Evolutionary conservation across 768 basidiomycete genomes (phyloP), one percentile per base, ranked within the genome.

Genomic region (Mrakia gelida): DNA sequence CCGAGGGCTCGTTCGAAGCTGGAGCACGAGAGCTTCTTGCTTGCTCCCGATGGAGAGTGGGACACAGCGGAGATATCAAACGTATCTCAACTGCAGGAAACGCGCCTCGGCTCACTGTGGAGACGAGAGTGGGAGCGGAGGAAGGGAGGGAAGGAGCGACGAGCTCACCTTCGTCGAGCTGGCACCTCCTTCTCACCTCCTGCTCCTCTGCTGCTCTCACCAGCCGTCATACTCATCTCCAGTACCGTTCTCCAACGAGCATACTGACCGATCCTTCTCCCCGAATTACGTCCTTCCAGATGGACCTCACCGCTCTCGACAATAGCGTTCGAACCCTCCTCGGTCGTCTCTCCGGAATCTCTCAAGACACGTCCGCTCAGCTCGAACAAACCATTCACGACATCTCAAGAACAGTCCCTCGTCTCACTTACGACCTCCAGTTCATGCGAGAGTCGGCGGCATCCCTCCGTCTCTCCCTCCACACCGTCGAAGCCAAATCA

Each of bases 391-490:
- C 90, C 67, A 95, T 99, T 78, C 91, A 94, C 82, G 95, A 98
- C 83, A 92, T 98, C 62, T 94, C 95, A 2, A 89, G 95, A 71
- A 89, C 91, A 7, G 91, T 98, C 30, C 94, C 97, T 18, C 89
- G 97, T 56, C 88, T 99, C 67, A 90, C 92, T 1, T 98, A 97
- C 83, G 97, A 98, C 85, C 87, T 99, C 52, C 95, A 98, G 83
- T 97, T 97, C 86, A 95, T 98, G 90, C 91, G 93, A 62, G 96
- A 98, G 81, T 90, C 91, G 45, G 95, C 95, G 0, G 85, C 92
- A 26, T 88, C 92, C 3, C 87, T 98, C 32, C 91, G 92, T 79
- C 86, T 86, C 41, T 86, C 89, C 13, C 86, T 99, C 30, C 85
- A 88, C 41, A 87, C 87, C 45, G 89, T 94, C 26, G 88, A 91